A percentile compares a stretch with the other conserved stretches of the same genome.
Conservation (phyloP, 179 eudicot species). For the Spinacia oleracea region DNA sequence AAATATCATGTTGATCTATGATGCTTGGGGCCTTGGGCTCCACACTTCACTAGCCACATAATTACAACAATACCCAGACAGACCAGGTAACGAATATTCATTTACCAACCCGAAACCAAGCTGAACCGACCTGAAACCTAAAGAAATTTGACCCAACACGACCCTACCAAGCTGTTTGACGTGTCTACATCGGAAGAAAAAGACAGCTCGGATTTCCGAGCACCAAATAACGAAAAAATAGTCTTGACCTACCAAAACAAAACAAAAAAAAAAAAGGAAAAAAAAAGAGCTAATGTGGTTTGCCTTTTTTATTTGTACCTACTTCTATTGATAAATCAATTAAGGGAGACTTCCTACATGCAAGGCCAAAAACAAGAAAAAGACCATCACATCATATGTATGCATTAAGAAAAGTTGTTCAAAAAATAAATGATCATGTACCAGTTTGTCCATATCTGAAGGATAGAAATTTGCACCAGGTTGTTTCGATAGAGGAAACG, state of each 20-base stretch:
- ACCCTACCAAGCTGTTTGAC: too few species aligned
- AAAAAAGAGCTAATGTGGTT: neutral
- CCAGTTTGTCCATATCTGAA: slow-evolving; percentile 92
- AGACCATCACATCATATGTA: neutral
- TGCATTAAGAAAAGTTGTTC: neutral
- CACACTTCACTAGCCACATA: neutral
- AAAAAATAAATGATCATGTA: slow-evolving; percentile 25
- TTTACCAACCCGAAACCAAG: too few species aligned
- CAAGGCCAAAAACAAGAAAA: neutral
- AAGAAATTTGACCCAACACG: too few species aligned
- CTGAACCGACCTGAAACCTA: too few species aligned
- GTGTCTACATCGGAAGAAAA: neutral
- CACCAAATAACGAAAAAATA: neutral
- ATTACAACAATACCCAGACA: neutral
- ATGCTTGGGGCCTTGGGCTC: neutral
- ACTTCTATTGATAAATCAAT: neutral
- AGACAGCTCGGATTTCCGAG: neutral
- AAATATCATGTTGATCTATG: neutral
- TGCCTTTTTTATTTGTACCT: neutral
- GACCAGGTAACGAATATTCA: too few species aligned
- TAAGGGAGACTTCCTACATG: neutral
- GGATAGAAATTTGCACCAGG: slow-evolving; percentile 91
- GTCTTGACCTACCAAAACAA: neutral
- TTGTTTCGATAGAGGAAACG: slow-evolving; percentile 76
- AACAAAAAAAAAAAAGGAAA: too few species aligned